phyloP scores from a whole-genome alignment of 345 rosid genomes.

The Trapa incisa region DNA sequence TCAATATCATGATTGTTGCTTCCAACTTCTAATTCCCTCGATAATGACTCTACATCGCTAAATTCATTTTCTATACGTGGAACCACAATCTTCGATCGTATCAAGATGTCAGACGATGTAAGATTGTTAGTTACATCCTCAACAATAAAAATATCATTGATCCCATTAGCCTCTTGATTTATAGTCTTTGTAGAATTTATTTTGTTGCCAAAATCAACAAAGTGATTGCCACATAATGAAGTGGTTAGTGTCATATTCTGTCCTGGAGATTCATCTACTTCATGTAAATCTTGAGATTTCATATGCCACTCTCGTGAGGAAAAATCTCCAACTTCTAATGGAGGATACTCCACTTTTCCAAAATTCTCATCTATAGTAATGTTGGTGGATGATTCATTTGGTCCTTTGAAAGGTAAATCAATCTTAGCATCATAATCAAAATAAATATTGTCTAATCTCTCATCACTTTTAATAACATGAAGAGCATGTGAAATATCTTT shows the following conservation, averaged over 20 bases:
- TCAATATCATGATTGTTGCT: conserved; percentile 23
- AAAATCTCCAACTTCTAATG: conserved; percentile 24
- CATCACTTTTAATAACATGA: neutral
- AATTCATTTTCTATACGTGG: conserved; percentile 34
- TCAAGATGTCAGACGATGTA: conserved; percentile 22
- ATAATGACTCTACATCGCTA: conserved; percentile 21
- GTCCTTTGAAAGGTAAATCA: neutral
- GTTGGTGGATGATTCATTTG: neutral
- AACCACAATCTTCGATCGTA: conserved; percentile 18
- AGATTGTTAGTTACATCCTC: conserved; percentile 55
- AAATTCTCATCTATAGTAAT: neutral
- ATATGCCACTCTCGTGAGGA: conserved; percentile 10
- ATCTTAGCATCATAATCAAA: neutral
- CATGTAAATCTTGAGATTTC: conserved; percentile 24
- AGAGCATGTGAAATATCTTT: neutral
- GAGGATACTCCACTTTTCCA: conserved; percentile 21
- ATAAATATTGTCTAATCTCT: neutral
- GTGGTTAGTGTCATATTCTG: neutral
- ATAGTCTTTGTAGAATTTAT: neutral
- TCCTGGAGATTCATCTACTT: conserved; percentile 1
- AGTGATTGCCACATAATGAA: neutral
- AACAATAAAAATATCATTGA: conserved; percentile 12
- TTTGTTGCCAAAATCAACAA: neutral
- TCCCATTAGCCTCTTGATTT: neutral
- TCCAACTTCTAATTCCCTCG: conserved; percentile 19